These are phyloP conservation scores for Collybiopsis confluens DNA, from an alignment of 768 basidiomycete genomes.

Conservation along the genomic window DNA sequence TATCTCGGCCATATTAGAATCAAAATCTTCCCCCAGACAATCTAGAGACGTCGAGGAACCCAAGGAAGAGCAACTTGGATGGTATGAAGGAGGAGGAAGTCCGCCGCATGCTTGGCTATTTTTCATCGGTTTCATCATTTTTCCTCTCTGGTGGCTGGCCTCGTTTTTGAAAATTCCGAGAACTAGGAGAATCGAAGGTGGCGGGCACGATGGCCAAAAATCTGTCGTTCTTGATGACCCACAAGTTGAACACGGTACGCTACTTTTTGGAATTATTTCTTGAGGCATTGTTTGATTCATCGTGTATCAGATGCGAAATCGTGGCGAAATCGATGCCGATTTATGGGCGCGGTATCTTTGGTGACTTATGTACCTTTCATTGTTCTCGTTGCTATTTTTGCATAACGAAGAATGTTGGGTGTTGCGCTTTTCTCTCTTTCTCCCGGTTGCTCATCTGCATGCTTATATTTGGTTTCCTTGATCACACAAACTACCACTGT, in stretches of 20 bases:
- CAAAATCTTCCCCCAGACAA: not conserved
- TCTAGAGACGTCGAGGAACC: constrained; percentile 25
- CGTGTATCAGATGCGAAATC: constrained; percentile 54
- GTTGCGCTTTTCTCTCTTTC: not conserved
- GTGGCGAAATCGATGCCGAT: constrained; percentile 73
- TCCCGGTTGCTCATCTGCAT: not conserved
- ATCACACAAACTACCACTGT: not conserved
- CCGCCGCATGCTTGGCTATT: constrained; percentile 53
- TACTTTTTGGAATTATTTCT: not conserved
- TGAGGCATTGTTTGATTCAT: not conserved
- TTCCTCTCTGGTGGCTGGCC: constrained; percentile 53
- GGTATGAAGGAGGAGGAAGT: constrained; percentile 17
- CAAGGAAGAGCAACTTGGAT: constrained; percentile 9
- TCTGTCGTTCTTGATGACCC: constrained; percentile 74
- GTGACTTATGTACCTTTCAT: constrained; percentile 80
- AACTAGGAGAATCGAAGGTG: constrained; percentile 59
- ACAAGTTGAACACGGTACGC: constrained; percentile 72
- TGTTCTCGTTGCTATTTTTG: constrained; percentile 66
- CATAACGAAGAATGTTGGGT: constrained; percentile 8
- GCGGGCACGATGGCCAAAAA: constrained; percentile 53
- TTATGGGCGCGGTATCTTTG: constrained; percentile 64
- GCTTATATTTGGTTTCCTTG: not conserved
- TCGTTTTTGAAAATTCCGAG: constrained; percentile 29
- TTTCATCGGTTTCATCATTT: constrained; percentile 48
- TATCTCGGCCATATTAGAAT: not conserved